Conservation (phyloP, 2,329 filamentous ascomycete genomes). For the Xylariaceae sp. region DNA sequence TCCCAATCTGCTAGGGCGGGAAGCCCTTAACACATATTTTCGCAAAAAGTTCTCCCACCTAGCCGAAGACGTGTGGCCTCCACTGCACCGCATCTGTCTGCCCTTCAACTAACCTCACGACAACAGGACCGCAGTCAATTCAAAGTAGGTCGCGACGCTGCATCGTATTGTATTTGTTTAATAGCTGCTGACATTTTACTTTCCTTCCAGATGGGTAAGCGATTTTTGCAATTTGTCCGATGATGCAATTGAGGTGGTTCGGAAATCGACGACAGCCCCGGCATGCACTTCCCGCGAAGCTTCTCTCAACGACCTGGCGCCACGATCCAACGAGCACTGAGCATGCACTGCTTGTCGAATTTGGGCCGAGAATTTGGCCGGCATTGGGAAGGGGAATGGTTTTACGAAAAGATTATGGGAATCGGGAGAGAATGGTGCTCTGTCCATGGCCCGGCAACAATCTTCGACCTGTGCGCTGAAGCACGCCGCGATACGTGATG, state of each 20-base stretch:
- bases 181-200: constrained; percentile 21
- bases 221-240: constrained; percentile 18
- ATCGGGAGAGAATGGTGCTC: background rate
- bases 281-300: background rate
- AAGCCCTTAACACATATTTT: constrained; percentile 33
- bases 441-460: background rate
- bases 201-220: constrained; percentile 31
- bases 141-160: constrained; percentile 42
- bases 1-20: constrained; percentile 27
- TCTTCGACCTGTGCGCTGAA: background rate
- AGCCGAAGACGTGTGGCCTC: constrained; percentile 27
- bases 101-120: constrained; percentile 34
- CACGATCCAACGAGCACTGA: background rate
- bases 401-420: background rate
- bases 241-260: constrained; percentile 19
- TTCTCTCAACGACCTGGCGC: background rate
- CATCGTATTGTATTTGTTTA: background rate
- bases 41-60: constrained; percentile 29
- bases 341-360: background rate
- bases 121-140: constrained; percentile 40
- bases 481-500: background rate
- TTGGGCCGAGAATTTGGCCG: background rate
- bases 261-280: constrained; percentile 5
- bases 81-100: constrained; percentile 24
- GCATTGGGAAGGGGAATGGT: background rate